Evolutionary conservation across 768 basidiomycete genomes (phyloP), one percentile per base, ranked within the genome.

Genomic region (Agrocybe pediades): DNA sequence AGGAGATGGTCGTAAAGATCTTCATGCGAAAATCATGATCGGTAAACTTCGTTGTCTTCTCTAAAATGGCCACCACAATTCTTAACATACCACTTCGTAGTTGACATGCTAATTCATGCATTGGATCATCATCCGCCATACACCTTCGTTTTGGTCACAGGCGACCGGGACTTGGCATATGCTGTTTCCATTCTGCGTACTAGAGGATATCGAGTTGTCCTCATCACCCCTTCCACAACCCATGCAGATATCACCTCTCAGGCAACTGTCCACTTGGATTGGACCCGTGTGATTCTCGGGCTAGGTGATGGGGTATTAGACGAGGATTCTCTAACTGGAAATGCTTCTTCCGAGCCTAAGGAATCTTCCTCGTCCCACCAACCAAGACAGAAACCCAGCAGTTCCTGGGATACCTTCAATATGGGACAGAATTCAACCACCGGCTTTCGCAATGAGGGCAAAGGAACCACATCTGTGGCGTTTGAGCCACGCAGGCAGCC

Each of bases 51-150:
- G 27, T 40, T 29, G 23, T 8, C 33, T 6, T 24, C n/a, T 36
- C 15, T 23, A 2, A 6, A 17, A 11, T 29, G 29, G 41, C 21
- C 24, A n/a, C 20, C 13, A 20, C 2, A 5, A 5, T 29, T 17
- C 49, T 20, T 16, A 23, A 20, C 20, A 24, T 13, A 9, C 4
- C 17, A 47, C 25, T 9, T 25, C 30, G 9, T 63, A 87, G 87
- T 85, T 43, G 88, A 89, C 61, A 83, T 89, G 76, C 68, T 89
- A 52, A 74, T 80, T 6, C 80, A 82, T 63, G 86, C 83, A n/a
- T 78, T 85, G 61, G 87, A 88, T 68, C 78, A 80, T 57, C 80
- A 53, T 62, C 78, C 64, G 3, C 62, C 63, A 0, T 54, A 60
- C 23, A 86, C 85, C 15, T 68, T 87, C 58, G 67, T 88, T 41